Percentiles rank a stretch among this genome's conserved stretches.
Conservation (phyloP, 1,284 basidiomycete species). For the Pascua guehoae region DNA sequence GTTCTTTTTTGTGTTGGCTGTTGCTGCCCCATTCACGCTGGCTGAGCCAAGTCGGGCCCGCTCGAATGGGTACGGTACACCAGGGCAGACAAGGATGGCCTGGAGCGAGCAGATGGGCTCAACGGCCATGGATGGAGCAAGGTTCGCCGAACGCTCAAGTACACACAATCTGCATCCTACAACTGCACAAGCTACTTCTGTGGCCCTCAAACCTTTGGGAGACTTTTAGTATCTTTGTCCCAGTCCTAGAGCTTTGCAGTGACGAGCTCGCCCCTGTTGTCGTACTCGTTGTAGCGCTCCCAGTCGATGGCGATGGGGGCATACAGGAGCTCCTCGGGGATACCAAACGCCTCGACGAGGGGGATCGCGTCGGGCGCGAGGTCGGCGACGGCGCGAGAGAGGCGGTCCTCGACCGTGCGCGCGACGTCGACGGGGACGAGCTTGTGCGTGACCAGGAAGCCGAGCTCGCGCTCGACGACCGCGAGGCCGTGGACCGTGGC, state of each 20-base stretch:
- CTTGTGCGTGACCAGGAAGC: conserved; percentile 7
- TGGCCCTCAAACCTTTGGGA: no score
- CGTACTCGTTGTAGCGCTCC: conserved; percentile 17
- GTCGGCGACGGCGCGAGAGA: conserved; percentile 1
- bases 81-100: no score
- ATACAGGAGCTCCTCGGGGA: conserved; percentile 11
- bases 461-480: conserved; percentile 13
- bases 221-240: no score
- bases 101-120: no score
- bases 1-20: no score
- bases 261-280: conserved; percentile 15
- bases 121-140: no score
- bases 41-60: no score
- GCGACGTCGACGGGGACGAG: not conserved
- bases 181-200: no score
- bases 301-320: conserved; percentile 17
- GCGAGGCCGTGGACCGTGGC: conserved; percentile 11
- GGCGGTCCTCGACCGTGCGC: conserved; percentile 3
- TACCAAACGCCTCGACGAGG: conserved; percentile 8
- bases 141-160: no score
- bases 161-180: no score
- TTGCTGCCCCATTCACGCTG: no score
- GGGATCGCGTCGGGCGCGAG: conserved; percentile 6
- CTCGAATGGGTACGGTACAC: no score
- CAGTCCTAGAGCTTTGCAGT: conserved; percentile 12